These are phyloP conservation scores for Capniomyces stellatus DNA, from an alignment of 371 early-diverging fungal genomes.

Conservation along the genomic window DNA sequence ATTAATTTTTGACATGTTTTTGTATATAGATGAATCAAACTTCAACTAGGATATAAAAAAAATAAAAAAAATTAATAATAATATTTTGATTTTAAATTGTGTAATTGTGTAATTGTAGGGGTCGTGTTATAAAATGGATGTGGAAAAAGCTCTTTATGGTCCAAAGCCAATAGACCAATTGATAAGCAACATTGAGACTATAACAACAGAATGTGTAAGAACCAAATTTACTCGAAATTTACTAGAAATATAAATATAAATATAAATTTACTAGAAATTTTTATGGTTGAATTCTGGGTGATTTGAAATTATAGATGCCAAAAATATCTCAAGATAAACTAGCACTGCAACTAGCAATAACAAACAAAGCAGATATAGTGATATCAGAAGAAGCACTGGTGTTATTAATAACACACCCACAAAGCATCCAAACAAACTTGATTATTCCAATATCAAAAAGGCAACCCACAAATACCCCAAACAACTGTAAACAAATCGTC, in stretches of 20 bases:
- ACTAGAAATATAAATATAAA: too few species aligned
- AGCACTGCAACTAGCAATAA: background rate
- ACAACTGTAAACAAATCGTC: background rate
- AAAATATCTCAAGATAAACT: background rate
- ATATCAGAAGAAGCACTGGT: constrained; percentile 3
- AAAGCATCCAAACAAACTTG: background rate
- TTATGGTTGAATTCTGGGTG: background rate
- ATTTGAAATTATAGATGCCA: background rate
- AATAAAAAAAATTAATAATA: too few species aligned
- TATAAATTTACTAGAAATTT: too few species aligned
- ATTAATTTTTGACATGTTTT: too few species aligned
- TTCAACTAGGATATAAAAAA: too few species aligned
- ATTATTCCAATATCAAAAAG: background rate
- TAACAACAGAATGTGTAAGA: too few species aligned
- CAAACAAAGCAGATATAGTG: background rate
- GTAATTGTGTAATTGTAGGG: background rate
- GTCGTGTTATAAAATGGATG: background rate
- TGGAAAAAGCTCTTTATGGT: background rate
- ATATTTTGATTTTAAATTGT: too few species aligned
- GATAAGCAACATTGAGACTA: too few species aligned
- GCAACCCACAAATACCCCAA: background rate
- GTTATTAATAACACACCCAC: background rate
- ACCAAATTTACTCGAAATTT: too few species aligned
- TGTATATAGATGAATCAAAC: too few species aligned
- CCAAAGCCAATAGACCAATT: too few species aligned